A percentile compares a stretch with the other conserved stretches of the same genome.
These are phyloP conservation scores for Backusella mclennaniae DNA, from an alignment of 192 early-diverging fungal genomes.

Conservation along the genomic window DNA sequence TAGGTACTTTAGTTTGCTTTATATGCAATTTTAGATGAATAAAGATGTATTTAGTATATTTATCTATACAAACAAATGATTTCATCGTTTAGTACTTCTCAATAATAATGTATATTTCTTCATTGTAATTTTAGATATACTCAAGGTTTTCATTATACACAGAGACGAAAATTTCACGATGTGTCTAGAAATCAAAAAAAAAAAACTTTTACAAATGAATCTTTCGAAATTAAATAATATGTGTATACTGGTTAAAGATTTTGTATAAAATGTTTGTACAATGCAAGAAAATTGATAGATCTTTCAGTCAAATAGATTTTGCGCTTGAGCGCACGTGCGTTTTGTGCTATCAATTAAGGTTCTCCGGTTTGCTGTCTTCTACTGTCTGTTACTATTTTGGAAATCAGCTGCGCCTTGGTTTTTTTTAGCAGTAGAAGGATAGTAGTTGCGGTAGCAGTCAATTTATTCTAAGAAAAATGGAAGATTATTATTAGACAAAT, in stretches of 20 bases:
- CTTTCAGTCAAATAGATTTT: not conserved
- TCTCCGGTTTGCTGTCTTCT: not conserved
- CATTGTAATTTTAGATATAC: no score
- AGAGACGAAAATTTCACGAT: not conserved
- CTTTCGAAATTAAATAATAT: not conserved
- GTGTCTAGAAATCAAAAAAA: not conserved
- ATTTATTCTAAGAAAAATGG: not conserved
- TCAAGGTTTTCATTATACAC: not conserved
- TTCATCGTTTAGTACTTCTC: no score
- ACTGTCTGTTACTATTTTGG: constrained; percentile 1
- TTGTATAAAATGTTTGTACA: not conserved
- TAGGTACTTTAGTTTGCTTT: not conserved
- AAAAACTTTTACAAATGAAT: not conserved
- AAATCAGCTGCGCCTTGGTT: not conserved
- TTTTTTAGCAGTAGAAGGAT: not conserved
- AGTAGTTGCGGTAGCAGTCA: not conserved
- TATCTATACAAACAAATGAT: no score
- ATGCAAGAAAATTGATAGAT: not conserved
- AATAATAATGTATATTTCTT: no score
- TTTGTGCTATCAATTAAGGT: constrained; percentile 1
- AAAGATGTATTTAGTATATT: not conserved
- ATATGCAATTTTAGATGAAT: not conserved
- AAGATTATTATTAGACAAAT: not conserved
- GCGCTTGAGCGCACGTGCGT: not conserved
- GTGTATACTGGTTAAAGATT: not conserved